phyloP scores from a whole-genome alignment of 371 early-diverging fungal genomes.

The Dentiscutata heterogama region DNA sequence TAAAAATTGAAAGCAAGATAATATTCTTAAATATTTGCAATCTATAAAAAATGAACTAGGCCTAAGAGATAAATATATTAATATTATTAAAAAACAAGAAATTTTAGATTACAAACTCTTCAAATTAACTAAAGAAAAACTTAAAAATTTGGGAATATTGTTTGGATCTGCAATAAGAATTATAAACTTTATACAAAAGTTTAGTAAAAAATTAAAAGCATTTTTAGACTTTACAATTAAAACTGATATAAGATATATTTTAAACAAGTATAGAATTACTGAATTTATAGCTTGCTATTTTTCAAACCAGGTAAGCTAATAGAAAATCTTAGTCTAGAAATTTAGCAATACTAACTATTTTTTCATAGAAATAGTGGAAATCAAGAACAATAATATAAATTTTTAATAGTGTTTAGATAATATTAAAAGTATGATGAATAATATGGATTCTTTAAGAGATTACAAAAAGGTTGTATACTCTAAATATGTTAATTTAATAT shows the following conservation, averaged over 20 bases:
- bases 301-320: neutral
- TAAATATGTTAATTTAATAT: neutral
- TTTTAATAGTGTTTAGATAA: neutral
- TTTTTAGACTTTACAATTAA: neutral
- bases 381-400: neutral
- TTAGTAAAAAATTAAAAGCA: neutral
- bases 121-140: neutral
- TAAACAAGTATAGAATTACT: neutral
- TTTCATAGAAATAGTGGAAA: neutral
- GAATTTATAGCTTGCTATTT: neutral
- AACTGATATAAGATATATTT: neutral
- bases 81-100: slow-evolving; percentile 13
- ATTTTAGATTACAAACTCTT: neutral
- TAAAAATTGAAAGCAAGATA: neutral
- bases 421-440: neutral
- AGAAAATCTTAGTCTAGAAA: neutral
- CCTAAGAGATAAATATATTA: neutral
- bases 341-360: neutral
- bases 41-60: slow-evolving; percentile 2
- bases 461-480: neutral
- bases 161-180: neutral
- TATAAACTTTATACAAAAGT: neutral
- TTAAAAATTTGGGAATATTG: neutral
- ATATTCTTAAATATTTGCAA: slow-evolving; percentile 5
- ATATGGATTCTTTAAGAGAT: neutral